Evolutionary conservation across 345 rosid species (phyloP).

Genomic region (Bruguiera gymnorhiza): DNA sequence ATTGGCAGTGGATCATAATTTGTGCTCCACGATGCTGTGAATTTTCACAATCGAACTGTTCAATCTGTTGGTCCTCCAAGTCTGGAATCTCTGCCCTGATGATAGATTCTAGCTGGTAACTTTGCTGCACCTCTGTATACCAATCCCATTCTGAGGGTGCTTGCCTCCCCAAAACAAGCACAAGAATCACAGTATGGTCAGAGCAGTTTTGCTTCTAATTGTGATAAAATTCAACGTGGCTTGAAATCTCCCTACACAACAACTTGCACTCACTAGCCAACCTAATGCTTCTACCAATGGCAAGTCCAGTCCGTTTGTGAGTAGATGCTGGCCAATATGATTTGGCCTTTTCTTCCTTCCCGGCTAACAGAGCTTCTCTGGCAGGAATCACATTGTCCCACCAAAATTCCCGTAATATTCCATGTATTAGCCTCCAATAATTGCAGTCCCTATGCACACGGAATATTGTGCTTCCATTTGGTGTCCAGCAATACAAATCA

Average conservation of each 20-base stretch:
- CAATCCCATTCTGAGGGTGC: too few relatives aligned
- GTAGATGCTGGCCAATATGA: conserved; percentile 56
- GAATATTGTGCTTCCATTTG: conserved; percentile 74
- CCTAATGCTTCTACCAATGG: conserved; percentile 53
- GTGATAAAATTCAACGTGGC: conserved; percentile 58
- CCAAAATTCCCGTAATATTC: conserved; percentile 75
- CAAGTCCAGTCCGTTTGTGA: conserved; percentile 61
- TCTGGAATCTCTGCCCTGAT: too few relatives aligned
- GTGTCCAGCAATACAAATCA: conserved; percentile 87
- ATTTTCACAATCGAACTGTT: neutral
- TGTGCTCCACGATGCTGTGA: neutral
- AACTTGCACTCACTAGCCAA: conserved; percentile 64
- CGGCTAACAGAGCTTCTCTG: conserved; percentile 53
- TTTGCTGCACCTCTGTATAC: neutral
- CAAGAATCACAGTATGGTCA: neutral
- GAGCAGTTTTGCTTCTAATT: neutral
- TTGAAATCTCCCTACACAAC: conserved; percentile 69
- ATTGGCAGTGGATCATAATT: neutral
- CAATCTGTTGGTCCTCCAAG: too few relatives aligned
- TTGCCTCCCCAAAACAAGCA: too few relatives aligned
- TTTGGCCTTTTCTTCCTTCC: conserved; percentile 48
- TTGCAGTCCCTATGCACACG: conserved; percentile 56
- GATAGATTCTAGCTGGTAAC: neutral
- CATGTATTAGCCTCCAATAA: conserved; percentile 69
- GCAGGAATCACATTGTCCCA: conserved; percentile 86